A percentile compares a stretch with the other conserved stretches of the same genome.
Evolutionary conservation across 2,329 filamentous ascomycete genomes (phyloP).

Genomic region (Fusarium annulatum): DNA sequence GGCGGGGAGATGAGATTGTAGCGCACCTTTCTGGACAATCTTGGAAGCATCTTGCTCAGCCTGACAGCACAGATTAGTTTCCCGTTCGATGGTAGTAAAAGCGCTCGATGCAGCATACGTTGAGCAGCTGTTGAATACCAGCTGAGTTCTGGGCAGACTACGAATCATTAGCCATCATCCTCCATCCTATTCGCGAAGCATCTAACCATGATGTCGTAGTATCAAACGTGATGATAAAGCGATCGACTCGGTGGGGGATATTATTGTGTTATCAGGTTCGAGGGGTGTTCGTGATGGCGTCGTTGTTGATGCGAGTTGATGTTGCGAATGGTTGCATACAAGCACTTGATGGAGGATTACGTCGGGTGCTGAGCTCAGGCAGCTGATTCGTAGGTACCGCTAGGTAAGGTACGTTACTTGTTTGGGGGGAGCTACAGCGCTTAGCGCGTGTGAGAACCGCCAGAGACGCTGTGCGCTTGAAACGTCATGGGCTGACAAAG

Average conservation of each 20-base stretch:
- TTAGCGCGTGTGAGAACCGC: conserved; percentile 30
- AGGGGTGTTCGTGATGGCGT: conserved; percentile 17
- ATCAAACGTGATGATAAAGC: background rate
- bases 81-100: background rate
- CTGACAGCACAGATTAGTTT: conserved; percentile 57
- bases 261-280: background rate
- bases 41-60: conserved; percentile 98
- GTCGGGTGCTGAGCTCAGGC: conserved; percentile 33
- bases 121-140: conserved; percentile 98
- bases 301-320: conserved; percentile 28
- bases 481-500: conserved; percentile 33
- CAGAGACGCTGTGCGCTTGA: conserved; percentile 24
- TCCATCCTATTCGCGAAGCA: conserved; percentile 4
- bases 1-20: conserved; percentile 4
- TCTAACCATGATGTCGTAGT: conserved; percentile 40
- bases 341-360: conserved; percentile 34
- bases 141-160: conserved; percentile 98
- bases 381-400: conserved; percentile 29
- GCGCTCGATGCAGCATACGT: conserved; percentile 70
- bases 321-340: conserved; percentile 35
- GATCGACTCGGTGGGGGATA: background rate
- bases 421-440: conserved; percentile 17
- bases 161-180: conserved; percentile 42
- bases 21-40: conserved; percentile 94
- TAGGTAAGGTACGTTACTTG: conserved; percentile 19